Evolutionary conservation across 176 grass and related monocot species (phyloP), one percentile per base, ranked within the genome.

Genomic region (Rhynchospora tenuis): DNA sequence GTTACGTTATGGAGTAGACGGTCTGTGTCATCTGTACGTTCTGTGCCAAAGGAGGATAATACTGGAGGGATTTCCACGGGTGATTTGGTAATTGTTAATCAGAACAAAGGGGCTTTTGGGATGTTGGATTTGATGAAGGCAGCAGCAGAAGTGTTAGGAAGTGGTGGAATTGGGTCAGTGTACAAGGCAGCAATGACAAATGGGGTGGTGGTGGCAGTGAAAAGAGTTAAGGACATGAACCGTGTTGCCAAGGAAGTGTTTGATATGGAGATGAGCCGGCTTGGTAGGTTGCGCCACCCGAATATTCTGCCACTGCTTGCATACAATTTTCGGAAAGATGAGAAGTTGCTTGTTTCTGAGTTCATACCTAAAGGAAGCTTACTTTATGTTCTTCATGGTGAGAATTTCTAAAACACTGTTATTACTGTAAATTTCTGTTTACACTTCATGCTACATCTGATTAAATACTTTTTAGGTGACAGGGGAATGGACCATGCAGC

Each of bases 291-390:
- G 45, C 68, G 66, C 11, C 95, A 98, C 47, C 79, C 89, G 45
- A 98, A 95, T 82, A 52, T 98, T 79, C 86, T 91, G 14, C 82
- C 95, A 46, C 92, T 87, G 27, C 90, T 95, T 47, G 92, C 91
- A 0, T 98, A 93, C 88, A 90, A 93, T 44, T 98, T 91, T 75
- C 84, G 93, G 9, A 86, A 72, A 67, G 91, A 98, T 62, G 95
- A 98, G 89, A 98, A 98, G 90, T 85, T 98, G 4, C 57, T 98
- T 5, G 88, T 95, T 7, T 89, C 76, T 17, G 95, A 98, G 79
- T 98, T 91, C 88, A 95, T 98, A 56, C 89, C 95, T 44, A 98
- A 95, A 81, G 92, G 95, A 33, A 98, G 92, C 89, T 64, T 98
- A 24, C 84, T 95, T 22, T 93, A 95, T 84, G 89, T 98, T 1